A percentile compares a stretch with the other conserved stretches of the same genome.
These are phyloP conservation scores for Exophiala mesophila DNA, from an alignment of 2,329 filamentous ascomycete species.

Conservation along the genomic window DNA sequence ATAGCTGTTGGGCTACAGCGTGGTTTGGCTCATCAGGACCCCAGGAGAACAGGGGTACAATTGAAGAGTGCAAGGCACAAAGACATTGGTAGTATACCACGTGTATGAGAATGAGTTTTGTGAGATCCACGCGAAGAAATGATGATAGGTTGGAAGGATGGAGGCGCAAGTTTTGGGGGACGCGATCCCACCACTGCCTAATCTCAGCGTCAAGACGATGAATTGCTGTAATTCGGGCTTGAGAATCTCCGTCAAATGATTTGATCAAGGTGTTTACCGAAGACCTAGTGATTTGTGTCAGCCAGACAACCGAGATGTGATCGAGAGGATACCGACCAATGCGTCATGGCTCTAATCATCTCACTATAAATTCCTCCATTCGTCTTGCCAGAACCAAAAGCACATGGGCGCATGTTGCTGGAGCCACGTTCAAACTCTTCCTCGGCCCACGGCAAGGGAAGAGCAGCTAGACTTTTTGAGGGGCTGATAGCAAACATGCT, in stretches of 20 bases:
- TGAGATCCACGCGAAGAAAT: constrained; percentile 2
- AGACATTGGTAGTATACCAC: background rate
- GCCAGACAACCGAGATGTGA: no score
- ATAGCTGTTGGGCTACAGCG: background rate
- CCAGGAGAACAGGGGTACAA: background rate
- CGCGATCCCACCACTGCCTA: constrained; percentile 5
- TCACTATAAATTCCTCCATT: constrained; percentile 11
- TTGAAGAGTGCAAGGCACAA: background rate
- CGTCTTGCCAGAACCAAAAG: constrained; percentile 4
- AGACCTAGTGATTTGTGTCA: background rate
- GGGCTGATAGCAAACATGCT: background rate
- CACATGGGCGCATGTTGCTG: background rate
- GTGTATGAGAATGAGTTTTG: constrained; percentile 1
- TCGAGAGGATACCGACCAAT: constrained; percentile 12
- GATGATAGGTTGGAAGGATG: background rate
- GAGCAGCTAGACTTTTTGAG: background rate
- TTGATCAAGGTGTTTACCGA: constrained; percentile 9
- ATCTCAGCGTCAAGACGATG: constrained; percentile 9
- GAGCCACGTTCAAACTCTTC: constrained; percentile 7
- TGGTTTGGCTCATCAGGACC: background rate
- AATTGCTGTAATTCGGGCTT: constrained; percentile 6
- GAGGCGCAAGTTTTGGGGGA: constrained; percentile 5
- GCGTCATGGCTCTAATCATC: constrained; percentile 9
- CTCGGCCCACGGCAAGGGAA: constrained; percentile 10
- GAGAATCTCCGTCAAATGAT: constrained; percentile 3